Evolutionary conservation across 73 alveolate genomes (phyloP), one percentile per base, ranked within the genome.

Genomic region (Paramecium sexaurelia): DNA sequence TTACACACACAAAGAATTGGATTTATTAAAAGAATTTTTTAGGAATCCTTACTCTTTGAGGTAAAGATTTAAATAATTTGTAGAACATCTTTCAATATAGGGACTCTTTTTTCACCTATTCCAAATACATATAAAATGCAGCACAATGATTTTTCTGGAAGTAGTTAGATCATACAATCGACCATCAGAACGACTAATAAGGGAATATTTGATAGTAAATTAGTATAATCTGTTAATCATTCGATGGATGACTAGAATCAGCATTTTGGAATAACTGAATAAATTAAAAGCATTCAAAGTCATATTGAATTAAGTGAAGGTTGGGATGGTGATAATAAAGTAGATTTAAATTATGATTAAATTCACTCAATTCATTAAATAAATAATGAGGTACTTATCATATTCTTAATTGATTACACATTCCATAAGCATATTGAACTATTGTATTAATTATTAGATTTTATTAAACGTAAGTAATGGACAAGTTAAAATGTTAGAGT

Each of bases 151-250:
- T 45, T 37, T 37, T 78, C 90, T 32, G 87, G 55, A 7, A 51
- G 13, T 3, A 51, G 67, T 51, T 36, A 37, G 41, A 45, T 78
- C 13, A 43, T 40, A 27, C 36, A 78, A 78, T 78, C 68, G 0
- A 78, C 11, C 20, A 39, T 78, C 10, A 41, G 56, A 41, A 8
- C 43, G 1, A 11, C 17, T 10, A 37, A 29, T 43, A 78, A 78
- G 6, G 90, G 90, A 39, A 78, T 78, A 19, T 78, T 41, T 78
- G 90, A 78, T 9, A 41, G 75, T 24, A 78, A 78, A 78, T 78
- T 78, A 22, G 55, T 78, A 15, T 5, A 78, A 29, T 78, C 90
- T 7, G 71, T 40, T 9, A 43, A 41, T 29, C n/a, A 78, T 13
- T 39, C 75, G 2, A 20, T 78, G 9, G 83, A 61, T 61, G 83